These are phyloP conservation scores for Zoysia matrella DNA, from an alignment of 202 grass and related monocot genomes.

Conservation along the genomic window DNA sequence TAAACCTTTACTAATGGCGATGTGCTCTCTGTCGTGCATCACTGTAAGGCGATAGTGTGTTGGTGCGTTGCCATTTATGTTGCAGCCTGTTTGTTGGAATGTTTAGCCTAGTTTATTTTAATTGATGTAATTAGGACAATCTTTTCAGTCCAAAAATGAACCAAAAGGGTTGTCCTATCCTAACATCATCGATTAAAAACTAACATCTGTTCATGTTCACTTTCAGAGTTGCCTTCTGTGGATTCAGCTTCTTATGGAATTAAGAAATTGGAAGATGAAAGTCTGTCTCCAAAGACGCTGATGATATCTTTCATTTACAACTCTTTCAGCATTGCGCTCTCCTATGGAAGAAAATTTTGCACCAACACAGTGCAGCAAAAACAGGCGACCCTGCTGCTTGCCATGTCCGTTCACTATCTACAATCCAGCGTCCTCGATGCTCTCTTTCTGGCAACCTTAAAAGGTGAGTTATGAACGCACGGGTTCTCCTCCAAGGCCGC, in stretches of 20 bases:
- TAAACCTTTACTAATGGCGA: not conserved
- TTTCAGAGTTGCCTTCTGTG: not conserved
- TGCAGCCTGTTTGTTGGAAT: not conserved
- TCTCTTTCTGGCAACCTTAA: not conserved
- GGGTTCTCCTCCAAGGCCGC: slow-evolving; percentile 4
- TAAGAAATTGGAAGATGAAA: not conserved
- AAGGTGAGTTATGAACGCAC: slow-evolving; percentile 2
- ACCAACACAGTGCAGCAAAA: not conserved
- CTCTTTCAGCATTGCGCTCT: not conserved
- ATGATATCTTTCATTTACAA: slow-evolving; percentile 16
- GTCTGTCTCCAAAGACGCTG: not conserved
- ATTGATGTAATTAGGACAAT: not conserved
- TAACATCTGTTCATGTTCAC: not conserved
- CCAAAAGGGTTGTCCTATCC: not conserved
- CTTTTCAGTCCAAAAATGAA: not conserved
- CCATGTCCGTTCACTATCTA: not conserved
- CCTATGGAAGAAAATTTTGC: not conserved
- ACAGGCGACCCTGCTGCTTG: not conserved
- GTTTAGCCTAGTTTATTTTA: not conserved
- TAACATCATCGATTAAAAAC: not conserved
- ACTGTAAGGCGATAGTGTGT: not conserved
- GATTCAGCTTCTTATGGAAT: not conserved
- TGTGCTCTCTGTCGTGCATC: not conserved
- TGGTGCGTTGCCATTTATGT: not conserved
- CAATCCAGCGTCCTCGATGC: not conserved